Conservation (phyloP, 192 early-diverging fungal species). For the Linderina pennispora region DNA sequence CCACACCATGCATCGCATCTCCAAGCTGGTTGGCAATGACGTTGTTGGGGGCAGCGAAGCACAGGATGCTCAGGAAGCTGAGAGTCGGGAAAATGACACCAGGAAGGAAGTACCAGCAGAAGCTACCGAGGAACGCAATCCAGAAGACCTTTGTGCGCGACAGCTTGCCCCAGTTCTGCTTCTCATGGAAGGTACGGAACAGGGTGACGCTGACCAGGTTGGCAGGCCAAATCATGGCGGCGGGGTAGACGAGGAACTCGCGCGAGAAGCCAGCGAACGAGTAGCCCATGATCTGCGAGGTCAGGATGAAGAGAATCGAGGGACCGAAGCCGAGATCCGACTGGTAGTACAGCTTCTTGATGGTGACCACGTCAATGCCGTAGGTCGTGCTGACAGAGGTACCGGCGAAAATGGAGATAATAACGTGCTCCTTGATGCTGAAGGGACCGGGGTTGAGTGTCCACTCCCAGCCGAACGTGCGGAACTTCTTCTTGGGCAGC, state of each 20-base stretch:
- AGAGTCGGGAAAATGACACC: constrained; percentile 63
- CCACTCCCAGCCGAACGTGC: constrained; percentile 47
- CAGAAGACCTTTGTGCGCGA: constrained; percentile 50
- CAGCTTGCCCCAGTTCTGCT: constrained; percentile 43
- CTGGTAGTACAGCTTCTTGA: constrained; percentile 63
- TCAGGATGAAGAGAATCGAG: constrained; percentile 60
- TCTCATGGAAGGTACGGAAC: constrained; percentile 71
- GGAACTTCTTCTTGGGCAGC: constrained; percentile 51
- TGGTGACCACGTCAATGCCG: constrained; percentile 69
- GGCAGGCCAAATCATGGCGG: constrained; percentile 84
- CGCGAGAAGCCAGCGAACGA: constrained; percentile 67
- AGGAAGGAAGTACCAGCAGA: constrained; percentile 57
- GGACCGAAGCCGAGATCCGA: constrained; percentile 58
- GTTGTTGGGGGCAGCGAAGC: constrained; percentile 46
- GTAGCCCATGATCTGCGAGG: constrained; percentile 63
- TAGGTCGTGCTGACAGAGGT: constrained; percentile 64
- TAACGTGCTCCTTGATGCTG: constrained; percentile 83
- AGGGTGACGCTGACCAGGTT: constrained; percentile 70
- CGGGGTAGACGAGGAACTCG: constrained; percentile 78
- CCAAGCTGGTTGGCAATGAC: constrained; percentile 45
- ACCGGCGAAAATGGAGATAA: constrained; percentile 73
- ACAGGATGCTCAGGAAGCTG: constrained; percentile 58
- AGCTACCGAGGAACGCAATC: constrained; percentile 39
- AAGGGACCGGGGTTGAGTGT: constrained; percentile 83
- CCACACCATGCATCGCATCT: constrained; percentile 53